A percentile compares a stretch with the other conserved stretches of the same genome.
Evolutionary conservation across 225 moss, liverwort and hornwort genomes (phyloP).

Genomic region (Asterella californica): DNA sequence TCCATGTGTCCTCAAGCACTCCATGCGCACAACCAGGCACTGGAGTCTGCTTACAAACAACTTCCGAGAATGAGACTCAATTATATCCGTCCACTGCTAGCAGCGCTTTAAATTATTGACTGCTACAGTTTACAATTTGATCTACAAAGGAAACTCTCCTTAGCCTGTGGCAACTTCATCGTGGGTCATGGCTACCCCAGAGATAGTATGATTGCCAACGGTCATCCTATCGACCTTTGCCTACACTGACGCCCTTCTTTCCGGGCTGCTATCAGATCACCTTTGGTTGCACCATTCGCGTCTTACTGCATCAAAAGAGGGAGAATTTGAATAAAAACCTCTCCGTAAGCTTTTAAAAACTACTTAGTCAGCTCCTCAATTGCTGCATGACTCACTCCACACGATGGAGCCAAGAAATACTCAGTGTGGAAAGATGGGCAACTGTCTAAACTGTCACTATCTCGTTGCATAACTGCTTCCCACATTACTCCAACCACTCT

Average conservation of each 20-base stretch:
- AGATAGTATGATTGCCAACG: slow-evolving; percentile 25
- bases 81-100: slow-evolving; percentile 20
- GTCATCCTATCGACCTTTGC: slow-evolving; percentile 30
- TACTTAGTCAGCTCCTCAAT: slow-evolving; percentile 26
- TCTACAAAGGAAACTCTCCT: slow-evolving; percentile 41
- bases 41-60: too few species aligned
- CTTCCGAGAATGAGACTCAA: background rate
- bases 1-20: too few species aligned
- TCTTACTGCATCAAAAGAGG: slow-evolving; percentile 35
- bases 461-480: slow-evolving; percentile 23
- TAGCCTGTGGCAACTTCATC: slow-evolving; percentile 21
- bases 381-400: slow-evolving; percentile 30
- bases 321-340: slow-evolving; percentile 32
- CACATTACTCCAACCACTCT: slow-evolving; percentile 15
- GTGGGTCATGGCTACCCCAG: slow-evolving; percentile 11
- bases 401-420: slow-evolving; percentile 29
- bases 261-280: slow-evolving; percentile 39
- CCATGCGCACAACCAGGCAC: too few species aligned
- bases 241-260: slow-evolving; percentile 44
- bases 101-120: slow-evolving; percentile 35
- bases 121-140: slow-evolving; percentile 44
- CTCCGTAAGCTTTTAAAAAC: slow-evolving; percentile 27
- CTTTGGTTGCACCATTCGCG: slow-evolving; percentile 29
- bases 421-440: slow-evolving; percentile 27
- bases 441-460: slow-evolving; percentile 28